Percentiles rank a stretch among this genome's conserved stretches.
Evolutionary conservation across 2,329 filamentous ascomycete genomes (phyloP).

Genomic region (Cylindrodendrum hubeiense): DNA sequence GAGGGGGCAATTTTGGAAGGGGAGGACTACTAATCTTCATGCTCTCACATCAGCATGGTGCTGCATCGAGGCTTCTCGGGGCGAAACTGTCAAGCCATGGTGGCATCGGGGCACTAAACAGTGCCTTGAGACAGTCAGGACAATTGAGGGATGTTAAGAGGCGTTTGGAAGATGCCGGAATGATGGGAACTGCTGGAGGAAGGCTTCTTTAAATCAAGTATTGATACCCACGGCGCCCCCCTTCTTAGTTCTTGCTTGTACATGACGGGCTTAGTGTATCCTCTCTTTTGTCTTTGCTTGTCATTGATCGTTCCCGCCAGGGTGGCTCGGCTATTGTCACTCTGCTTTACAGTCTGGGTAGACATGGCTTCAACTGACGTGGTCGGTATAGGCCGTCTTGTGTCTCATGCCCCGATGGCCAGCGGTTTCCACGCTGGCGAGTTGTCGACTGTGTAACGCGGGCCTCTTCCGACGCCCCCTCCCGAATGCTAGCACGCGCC

Average conservation of each 20-base stretch:
- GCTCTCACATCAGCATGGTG: constrained; percentile 15
- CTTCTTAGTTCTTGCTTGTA: not conserved
- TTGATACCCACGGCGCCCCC: constrained; percentile 30
- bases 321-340: constrained; percentile 43
- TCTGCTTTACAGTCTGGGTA: constrained; percentile 56
- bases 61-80: not conserved
- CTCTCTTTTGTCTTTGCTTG: not conserved
- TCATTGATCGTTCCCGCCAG: constrained; percentile 5
- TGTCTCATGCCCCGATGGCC: constrained; percentile 59
- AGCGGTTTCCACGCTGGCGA: constrained; percentile 49
- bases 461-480: constrained; percentile 64
- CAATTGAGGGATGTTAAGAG: constrained; percentile 33
- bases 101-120: not conserved
- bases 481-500: constrained; percentile 57
- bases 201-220: constrained; percentile 26
- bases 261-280: not conserved
- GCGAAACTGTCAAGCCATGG: not conserved
- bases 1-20: constrained; percentile 1
- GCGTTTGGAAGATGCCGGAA: constrained; percentile 32
- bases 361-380: constrained; percentile 56
- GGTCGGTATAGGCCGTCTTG: constrained; percentile 44
- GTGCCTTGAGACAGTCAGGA: not conserved
- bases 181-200: constrained; percentile 27
- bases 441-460: constrained; percentile 56
- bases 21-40: constrained; percentile 24